Evolutionary conservation across 1,139 yeast genomes (phyloP).

Genomic region (Wickerhamiella infanticola): DNA sequence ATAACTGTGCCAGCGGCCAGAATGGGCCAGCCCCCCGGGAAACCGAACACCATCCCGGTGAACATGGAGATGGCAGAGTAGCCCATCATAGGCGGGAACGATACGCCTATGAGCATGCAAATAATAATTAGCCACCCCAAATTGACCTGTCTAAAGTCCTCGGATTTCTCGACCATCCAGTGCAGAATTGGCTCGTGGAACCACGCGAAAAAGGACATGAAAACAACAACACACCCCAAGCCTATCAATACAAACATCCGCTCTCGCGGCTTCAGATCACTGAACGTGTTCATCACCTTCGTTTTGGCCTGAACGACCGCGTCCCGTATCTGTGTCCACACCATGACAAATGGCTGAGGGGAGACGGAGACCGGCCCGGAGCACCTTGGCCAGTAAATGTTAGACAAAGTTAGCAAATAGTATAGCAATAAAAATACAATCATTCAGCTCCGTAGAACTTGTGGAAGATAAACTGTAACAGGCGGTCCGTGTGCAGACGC

Average conservation of each 20-base stretch:
- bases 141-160: conserved; percentile 9
- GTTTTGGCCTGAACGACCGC: neutral
- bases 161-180: conserved; percentile 11
- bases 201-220: conserved; percentile 11
- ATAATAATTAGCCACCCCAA: conserved; percentile 43
- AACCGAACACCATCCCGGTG: conserved; percentile 75
- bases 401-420: too few species aligned
- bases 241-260: conserved; percentile 10
- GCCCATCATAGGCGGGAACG: conserved; percentile 85
- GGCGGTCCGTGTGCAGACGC: conserved; percentile 46
- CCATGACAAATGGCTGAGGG: neutral
- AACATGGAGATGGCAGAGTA: conserved; percentile 54
- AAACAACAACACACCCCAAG: conserved; percentile 9
- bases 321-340: neutral
- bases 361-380: neutral
- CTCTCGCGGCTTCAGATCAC: conserved; percentile 13
- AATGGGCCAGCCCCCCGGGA: conserved; percentile 64
- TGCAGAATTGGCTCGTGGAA: conserved; percentile 14
- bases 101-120: conserved; percentile 31
- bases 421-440: neutral
- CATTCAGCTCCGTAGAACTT: conserved; percentile 41
- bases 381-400: too few species aligned
- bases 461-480: conserved; percentile 52
- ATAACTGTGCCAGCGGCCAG: conserved; percentile 51
- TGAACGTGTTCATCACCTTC: conserved; percentile 2